Evolutionary conservation across 129 eudicot genomes (phyloP).

Genomic region (Pittosporum tobira): DNA sequence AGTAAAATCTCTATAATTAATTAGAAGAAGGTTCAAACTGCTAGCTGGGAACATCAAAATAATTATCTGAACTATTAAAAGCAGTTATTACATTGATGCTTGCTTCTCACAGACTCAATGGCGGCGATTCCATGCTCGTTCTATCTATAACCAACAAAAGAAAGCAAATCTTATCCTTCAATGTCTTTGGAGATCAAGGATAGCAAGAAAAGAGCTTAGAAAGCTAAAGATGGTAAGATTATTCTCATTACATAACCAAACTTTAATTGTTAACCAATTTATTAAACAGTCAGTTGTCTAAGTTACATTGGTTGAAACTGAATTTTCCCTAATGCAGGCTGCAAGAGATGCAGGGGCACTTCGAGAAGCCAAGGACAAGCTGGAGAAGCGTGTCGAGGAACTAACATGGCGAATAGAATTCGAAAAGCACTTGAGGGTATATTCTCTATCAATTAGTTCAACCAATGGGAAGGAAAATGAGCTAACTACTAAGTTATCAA

Average conservation of each 20-base stretch:
- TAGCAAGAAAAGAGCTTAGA: slow-evolving; percentile 86
- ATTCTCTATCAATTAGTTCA: slow-evolving; percentile 1
- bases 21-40: neutral
- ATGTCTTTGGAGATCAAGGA: slow-evolving; percentile 89
- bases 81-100: slow-evolving; percentile 1
- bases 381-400: slow-evolving; percentile 98
- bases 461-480: neutral
- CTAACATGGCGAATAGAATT: slow-evolving; percentile 90
- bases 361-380: slow-evolving; percentile 97
- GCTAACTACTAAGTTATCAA: too few relatives aligned
- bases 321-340: slow-evolving; percentile 42
- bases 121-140: slow-evolving; percentile 64
- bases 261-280: neutral
- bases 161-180: slow-evolving; percentile 73
- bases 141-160: slow-evolving; percentile 48
- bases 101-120: slow-evolving; percentile 60
- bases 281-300: neutral
- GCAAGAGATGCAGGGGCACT: slow-evolving; percentile 98
- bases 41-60: neutral
- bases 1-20: neutral
- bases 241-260: neutral
- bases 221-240: slow-evolving; percentile 67
- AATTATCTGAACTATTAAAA: neutral
- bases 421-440: slow-evolving; percentile 84
- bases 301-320: slow-evolving; percentile 5